A percentile compares a stretch with the other conserved stretches of the same genome.
These are phyloP conservation scores for Boletellus emodensis DNA, from an alignment of 768 basidiomycete species.

Conservation along the genomic window DNA sequence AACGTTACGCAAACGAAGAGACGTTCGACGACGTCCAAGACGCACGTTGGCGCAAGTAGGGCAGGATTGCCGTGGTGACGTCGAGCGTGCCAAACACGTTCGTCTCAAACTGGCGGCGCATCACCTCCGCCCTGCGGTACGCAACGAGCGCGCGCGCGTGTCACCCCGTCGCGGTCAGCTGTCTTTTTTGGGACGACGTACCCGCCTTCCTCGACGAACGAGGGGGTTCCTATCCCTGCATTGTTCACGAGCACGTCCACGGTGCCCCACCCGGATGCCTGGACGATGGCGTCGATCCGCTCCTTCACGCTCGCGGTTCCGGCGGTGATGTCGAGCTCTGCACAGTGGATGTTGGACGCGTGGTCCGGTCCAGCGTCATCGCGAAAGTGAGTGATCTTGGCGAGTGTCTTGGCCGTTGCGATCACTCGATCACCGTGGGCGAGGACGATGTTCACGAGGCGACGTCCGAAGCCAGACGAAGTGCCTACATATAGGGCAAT, in stretches of 20 bases:
- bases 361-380: background rate
- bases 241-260: constrained; percentile 67
- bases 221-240: constrained; percentile 46
- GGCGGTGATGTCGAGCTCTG: constrained; percentile 51
- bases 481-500: constrained; percentile 37
- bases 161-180: background rate
- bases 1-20: background rate
- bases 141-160: background rate
- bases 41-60: constrained; percentile 42
- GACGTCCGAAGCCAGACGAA: constrained; percentile 57
- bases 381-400: constrained; percentile 36
- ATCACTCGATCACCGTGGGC: constrained; percentile 60
- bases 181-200: constrained; percentile 24
- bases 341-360: constrained; percentile 36
- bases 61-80: constrained; percentile 50
- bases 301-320: constrained; percentile 40
- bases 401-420: constrained; percentile 48
- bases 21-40: background rate
- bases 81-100: constrained; percentile 39
- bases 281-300: constrained; percentile 41
- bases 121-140: constrained; percentile 23
- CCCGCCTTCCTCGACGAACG: constrained; percentile 58
- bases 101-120: constrained; percentile 42
- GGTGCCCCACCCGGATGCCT: constrained; percentile 40
- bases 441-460: constrained; percentile 44